Evolutionary conservation across 116 monocot species (phyloP), one percentile per base, ranked within the genome.

Genomic region (Iris pallida): DNA sequence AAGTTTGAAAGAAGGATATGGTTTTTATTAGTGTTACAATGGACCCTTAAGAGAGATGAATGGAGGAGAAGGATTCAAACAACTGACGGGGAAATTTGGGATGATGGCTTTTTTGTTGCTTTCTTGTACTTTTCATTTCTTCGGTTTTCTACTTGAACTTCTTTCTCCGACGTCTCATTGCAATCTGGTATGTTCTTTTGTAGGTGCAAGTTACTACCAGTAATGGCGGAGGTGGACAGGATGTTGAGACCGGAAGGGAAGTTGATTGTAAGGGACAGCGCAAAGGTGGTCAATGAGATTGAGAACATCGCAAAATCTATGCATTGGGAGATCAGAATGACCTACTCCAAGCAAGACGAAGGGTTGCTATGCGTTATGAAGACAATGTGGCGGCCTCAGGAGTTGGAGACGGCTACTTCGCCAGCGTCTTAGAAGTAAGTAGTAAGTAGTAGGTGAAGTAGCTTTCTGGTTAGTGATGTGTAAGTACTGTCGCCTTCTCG

Each of bases 201-300:
- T 76, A 94, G 94, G 76, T 94, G 94, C 74, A 87, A 85, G 49
- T 53, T 94, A 52, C 20, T 79, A 54, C 43, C 85, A 5, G 74
- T 94, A 51, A 83, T 94, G 20, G 90, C 59, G 2, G 94, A 94
- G 66, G 85, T 83, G 7, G 94, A 94, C 56, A 75, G 94, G 53
- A 77, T 94, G 16, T 68, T 94, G 16, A 85, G 94, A 76, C 94
- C 94, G 4, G 79, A 77, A 71, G 94, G 94, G 18, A 87, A 85
- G 75, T 65, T 94, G 55, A 85, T 94, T 8, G 85, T 94, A 4
- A 74, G 90, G 44, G 94, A 94, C 64, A 73, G 52, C 15, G 66
- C 41, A 5, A 90, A 85, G 42, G 81, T 72, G 3, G 68, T 85
- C 19, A 59, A 12, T 0, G 88, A 90, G 77, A 45, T 94, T 0